Evolutionary conservation across 1,284 basidiomycete species (phyloP), one percentile per base, ranked within the genome.

Genomic region (Puccinia novopanici): DNA sequence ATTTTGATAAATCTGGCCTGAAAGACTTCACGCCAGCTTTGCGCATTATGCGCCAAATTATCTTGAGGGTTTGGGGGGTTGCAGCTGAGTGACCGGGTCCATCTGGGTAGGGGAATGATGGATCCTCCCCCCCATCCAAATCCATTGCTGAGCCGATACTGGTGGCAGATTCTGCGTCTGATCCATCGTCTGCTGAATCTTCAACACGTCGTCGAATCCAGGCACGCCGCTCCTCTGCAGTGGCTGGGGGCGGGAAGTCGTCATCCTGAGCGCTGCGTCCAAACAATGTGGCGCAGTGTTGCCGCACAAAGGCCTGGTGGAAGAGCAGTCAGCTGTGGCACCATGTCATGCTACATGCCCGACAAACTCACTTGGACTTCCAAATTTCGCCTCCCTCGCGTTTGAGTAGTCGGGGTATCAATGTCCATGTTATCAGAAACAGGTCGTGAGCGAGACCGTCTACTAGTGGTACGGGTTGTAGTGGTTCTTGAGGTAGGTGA

Each of bases 231-330:
- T 74, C 72, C 37, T 74, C 54, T 5, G n/a, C n/a, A n/a, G 72
- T 37, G 37, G 72, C 72, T 17, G 72, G 72, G 42, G 55, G 72
- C 1, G 72, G 72, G 27, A 45, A 57, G 1, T 15, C 19, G n/a
- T 30, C n/a, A 13, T 59, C 34, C 22, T n/a, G 6, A 1, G 65
- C 65, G 45, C 65, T 45, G 37, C 65, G 65, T n/a, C 65, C 65
- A 48, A 48, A 67, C 40, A 67, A 45, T n/a, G 72, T 74, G 54
- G 72, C 72, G 54, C 27, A 55, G 61, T 74, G 30, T 52, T n/a
- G n/a, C n/a, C n/a, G n/a, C n/a, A n/a, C n/a, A n/a, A n/a, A n/a
- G n/a, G n/a, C n/a, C n/a, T n/a, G 50, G 4, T 8, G 4, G 19
- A 52, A 12, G 9, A 4, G 4, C 50, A 22, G 50, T 19, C 50